Conservation (phyloP, 331 rosid genomes). For the Quercus tomentella region DNA sequence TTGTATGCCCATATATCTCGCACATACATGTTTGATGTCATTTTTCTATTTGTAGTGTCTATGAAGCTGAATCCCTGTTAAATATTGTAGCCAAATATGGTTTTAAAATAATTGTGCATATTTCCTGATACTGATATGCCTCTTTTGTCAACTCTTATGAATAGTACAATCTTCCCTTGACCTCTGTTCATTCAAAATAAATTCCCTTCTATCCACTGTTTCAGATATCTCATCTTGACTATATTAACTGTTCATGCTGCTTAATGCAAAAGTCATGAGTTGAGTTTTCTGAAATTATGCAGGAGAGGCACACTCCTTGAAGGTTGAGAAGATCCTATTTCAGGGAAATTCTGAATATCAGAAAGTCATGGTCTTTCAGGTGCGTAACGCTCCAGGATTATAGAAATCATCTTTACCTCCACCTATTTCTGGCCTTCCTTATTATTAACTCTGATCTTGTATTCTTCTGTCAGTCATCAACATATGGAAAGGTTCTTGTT, state of each 20-base stretch:
- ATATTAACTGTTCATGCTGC: not conserved
- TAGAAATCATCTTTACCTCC: not conserved
- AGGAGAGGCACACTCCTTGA: slow-evolving; percentile 99
- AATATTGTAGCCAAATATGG: not conserved
- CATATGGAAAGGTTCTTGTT: slow-evolving; percentile 94
- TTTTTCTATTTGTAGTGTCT: not conserved
- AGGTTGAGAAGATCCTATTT: slow-evolving; percentile 81
- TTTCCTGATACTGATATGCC: not conserved
- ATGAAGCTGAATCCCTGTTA: not conserved
- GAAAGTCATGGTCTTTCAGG: slow-evolving; percentile 96
- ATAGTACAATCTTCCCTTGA: not conserved
- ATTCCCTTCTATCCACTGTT: not conserved
- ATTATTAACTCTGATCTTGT: not conserved
- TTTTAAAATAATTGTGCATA: not conserved
- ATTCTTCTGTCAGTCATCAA: slow-evolving; percentile 55
- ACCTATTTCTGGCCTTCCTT: not conserved
- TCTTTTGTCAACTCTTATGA: not conserved
- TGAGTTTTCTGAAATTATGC: slow-evolving; percentile 23
- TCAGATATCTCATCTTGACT: no score
- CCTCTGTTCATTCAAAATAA: not conserved
- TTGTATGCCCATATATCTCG: not conserved
- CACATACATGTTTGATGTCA: not conserved
- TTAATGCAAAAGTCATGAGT: not conserved
- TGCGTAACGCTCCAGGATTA: slow-evolving; percentile 9
- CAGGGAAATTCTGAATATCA: slow-evolving; percentile 93